Evolutionary conservation across 163 green algal species (phyloP), one percentile per base, ranked within the genome.

Genomic region (Trebouxia gelatinosa): DNA sequence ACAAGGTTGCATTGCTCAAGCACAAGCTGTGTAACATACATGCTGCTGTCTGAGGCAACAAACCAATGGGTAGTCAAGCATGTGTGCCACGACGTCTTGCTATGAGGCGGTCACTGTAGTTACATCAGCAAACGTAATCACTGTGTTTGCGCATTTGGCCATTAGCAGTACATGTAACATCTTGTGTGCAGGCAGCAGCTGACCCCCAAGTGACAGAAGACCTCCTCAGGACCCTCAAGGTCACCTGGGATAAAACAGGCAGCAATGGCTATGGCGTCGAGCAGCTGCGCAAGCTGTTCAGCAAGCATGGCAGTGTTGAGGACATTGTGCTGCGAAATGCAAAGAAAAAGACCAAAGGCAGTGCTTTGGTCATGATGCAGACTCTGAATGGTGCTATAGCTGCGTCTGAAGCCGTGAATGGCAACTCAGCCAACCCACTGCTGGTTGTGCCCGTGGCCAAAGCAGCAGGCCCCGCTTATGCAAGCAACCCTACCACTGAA

Each of bases 341-440:
- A 19, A 88, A 85, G 58, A 86, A 85, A 46, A 85, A 91, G 46
- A 85, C 82, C 7, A 84, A 75, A 13, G 80, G 81, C 21, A 85
- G 78, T 6, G 91, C 91, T 21, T 78, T 94, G 71, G 89, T 96
- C 23, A 85, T 93, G 13, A 92, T 96, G 85, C 79, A 50, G 23
- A 85, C 62, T 17, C 40, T 80, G 37, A 68, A 72, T 2, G 86
- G 54, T 3, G 89, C 87, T 0, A 58, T 46, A 0, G 40, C 75
- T 9, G 90, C 91, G 17, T 84, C 87, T 7, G 57, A 58, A 11
- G 37, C 80, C 7, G 83, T 88, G 39, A 85, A 85, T 70, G 91
- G 91, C 3, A 62, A 85, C 26, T 23, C 84, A 0, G 26, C 29
- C 26, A 86, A 90, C 64, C 91, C 91, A 23, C 82, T 95, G 76